Base-by-base conservation (phyloP, 495 filamentous ascomycete genomes). In the Penicilliopsis zonata region DNA sequence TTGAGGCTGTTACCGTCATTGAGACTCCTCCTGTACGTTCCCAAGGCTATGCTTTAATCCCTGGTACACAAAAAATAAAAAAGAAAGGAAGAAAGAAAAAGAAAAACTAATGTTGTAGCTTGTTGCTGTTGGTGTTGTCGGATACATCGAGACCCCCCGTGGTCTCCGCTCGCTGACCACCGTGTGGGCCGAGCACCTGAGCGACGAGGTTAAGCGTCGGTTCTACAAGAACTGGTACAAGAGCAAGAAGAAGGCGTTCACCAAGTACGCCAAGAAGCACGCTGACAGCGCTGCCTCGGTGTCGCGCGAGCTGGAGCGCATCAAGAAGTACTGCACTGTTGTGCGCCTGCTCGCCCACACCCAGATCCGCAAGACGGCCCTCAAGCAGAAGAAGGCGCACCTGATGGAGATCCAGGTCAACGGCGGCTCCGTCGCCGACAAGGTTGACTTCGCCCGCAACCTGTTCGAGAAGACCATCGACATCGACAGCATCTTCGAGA, bases 181-280 rank as follows among this genome's bases (percentile, higher is more conserved):
- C 57, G 81, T 99, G 62, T 99, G 92, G 92, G 90, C 90, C 57
- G 87, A 95, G 75, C 92, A 99, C 67, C 63, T 99, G 59, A 80
- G 80, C 66, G 92, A 99, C 63, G 92, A 95, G 72, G 62, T 99
- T 65, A 94, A 92, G 75, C 82, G 92, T 46, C 86, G 92, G 59
- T 99, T 99, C 84, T 99, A 99, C 81, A 99, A 99, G 86, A 99
- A 99, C 77, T 99, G 92, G 92, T 99, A 99, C 82, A 93, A 92
- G 75, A 82, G 74, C 74, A 99, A 99, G 87, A 96, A 94, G 84
- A 99, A 99, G 86, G 92, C 92, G 36, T 99, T 96, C 75, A 99
- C 92, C 72, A 94, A 92, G 75, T 99, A 99, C 69, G 82, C 92
- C 74, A 96, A 95, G 84, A 88, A 93, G 76, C 84, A 96, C 80